Conservation (phyloP, 306 rosid species). For the Prunus kanzakura region DNA sequence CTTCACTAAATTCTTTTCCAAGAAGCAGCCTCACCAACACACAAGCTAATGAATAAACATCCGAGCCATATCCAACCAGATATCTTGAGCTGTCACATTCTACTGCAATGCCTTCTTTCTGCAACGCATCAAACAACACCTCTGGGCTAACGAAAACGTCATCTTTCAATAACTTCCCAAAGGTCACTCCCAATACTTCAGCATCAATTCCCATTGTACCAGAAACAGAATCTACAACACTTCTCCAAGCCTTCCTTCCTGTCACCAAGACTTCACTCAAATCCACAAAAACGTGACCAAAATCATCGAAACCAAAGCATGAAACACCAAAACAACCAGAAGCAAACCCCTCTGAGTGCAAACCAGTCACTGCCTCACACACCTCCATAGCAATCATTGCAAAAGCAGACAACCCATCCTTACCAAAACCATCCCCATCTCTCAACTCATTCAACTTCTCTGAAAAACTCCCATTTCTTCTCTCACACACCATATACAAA, state of each 20-base stretch:
- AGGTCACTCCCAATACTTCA: slow-evolving; percentile 29
- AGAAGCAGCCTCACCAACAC: slow-evolving; percentile 51
- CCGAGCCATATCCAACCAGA: slow-evolving; percentile 52
- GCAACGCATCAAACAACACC: slow-evolving; percentile 52
- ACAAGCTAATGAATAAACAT: slow-evolving; percentile 76
- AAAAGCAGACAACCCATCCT: slow-evolving; percentile 40
- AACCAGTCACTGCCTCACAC: slow-evolving; percentile 57
- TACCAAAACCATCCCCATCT: slow-evolving; percentile 30
- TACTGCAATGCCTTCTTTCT: slow-evolving; percentile 26
- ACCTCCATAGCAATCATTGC: slow-evolving; percentile 46
- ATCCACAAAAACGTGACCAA: slow-evolving; percentile 59
- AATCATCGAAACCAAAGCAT: slow-evolving; percentile 58
- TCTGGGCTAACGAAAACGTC: slow-evolving; percentile 58
- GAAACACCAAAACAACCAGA: slow-evolving; percentile 56
- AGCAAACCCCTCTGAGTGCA: slow-evolving; percentile 59
- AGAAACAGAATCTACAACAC: slow-evolving; percentile 32
- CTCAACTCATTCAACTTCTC: slow-evolving; percentile 39
- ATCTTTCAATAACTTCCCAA: slow-evolving; percentile 28
- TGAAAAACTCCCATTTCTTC: slow-evolving; percentile 21
- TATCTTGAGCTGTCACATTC: slow-evolving; percentile 34
- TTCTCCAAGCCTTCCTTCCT: slow-evolving; percentile 46
- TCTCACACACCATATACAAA: slow-evolving; percentile 62
- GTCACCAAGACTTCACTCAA: slow-evolving; percentile 50
- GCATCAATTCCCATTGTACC: slow-evolving; percentile 8
- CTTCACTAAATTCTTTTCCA: slow-evolving; percentile 44